Evolutionary conservation across 352 stramenopile genomes (phyloP), one percentile per base, ranked within the genome.

Genomic region (Phytophthora aleatoria): DNA sequence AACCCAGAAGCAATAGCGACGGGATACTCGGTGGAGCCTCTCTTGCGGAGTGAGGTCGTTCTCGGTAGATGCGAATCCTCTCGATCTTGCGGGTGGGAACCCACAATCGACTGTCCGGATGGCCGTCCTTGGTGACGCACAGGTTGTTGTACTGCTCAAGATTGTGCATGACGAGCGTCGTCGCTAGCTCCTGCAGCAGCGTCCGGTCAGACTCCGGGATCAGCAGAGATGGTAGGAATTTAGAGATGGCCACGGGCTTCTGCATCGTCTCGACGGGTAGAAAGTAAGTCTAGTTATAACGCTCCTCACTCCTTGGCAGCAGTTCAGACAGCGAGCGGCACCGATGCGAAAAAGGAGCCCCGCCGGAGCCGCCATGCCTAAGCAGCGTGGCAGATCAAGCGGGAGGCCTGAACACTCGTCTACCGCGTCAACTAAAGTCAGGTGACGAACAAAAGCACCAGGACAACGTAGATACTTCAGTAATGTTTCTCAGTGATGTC

Each of bases 1-100:
- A 69, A 15, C 73, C 73, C 12, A 76, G 49, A 4, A 76, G 43
- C 31, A 76, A 57, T 13, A 80, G 50, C 28, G 71, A 79, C 1
- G 67, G 64, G n/a, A 68, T 78, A 8, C 56, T 38, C 36, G 61
- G 38, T 13, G 52, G 51, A 1, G 44, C 48, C 15, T 55, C 53
- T n/a, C 30, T 11, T 13, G n/a, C 10, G 20, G 20, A 7, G 15
- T n/a, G 44, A 15, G 54, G 53, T 3, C 61, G 58, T 20, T 78
- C 71, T 58, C 54, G 67, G 51, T 76, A 76, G 49, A 73, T 78
- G 9, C 70, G 61, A 47, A 78, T 67, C 15, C 50, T 50, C 28
- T 76, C 48, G 10, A 58, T 48, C 35, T 71, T 67, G 20, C 62
- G 66, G 15, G 62, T 71, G n/a, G 57, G 45, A 28, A 66, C 28